These are phyloP conservation scores for Hevea brasiliensis DNA, from an alignment of 345 rosid genomes.

Conservation along the genomic window DNA sequence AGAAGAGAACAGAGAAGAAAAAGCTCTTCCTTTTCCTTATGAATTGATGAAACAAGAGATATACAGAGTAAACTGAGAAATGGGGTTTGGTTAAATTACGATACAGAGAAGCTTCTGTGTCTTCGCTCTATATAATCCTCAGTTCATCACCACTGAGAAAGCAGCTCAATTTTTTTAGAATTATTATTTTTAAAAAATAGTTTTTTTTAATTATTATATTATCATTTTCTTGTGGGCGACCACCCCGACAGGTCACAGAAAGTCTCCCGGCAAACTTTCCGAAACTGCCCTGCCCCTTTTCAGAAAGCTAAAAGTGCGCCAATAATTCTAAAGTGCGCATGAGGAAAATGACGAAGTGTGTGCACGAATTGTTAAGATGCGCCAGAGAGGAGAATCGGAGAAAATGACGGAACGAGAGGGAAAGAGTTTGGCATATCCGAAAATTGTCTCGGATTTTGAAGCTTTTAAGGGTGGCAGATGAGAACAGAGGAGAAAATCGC, in stretches of 20 bases:
- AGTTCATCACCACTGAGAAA: no score
- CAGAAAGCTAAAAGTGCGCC: not conserved
- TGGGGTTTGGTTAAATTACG: not conserved
- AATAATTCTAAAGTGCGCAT: not conserved
- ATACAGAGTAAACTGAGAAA: not conserved
- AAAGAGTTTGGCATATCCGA: not conserved
- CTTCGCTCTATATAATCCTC: not conserved
- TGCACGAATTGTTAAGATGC: slow-evolving; percentile 1
- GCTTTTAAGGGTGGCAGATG: not conserved
- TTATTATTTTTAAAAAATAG: no score
- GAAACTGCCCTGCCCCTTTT: slow-evolving; percentile 24
- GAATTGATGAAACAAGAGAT: not conserved
- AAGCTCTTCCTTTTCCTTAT: not conserved
- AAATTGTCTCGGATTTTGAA: slow-evolving; percentile 20
- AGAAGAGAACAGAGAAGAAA: not conserved
- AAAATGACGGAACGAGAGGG: slow-evolving; percentile 15
- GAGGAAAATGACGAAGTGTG: not conserved
- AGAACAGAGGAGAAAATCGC: not conserved
- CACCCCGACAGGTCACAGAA: slow-evolving; percentile 43
- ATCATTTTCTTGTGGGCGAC: slow-evolving; percentile 20
- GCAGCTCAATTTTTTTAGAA: no score
- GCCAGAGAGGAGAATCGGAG: not conserved
- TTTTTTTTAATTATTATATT: not conserved
- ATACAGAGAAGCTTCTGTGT: not conserved
- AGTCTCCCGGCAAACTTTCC: slow-evolving; percentile 39